Conservation (phyloP, 164 flowering plant species). For the Vitis rupestris region DNA sequence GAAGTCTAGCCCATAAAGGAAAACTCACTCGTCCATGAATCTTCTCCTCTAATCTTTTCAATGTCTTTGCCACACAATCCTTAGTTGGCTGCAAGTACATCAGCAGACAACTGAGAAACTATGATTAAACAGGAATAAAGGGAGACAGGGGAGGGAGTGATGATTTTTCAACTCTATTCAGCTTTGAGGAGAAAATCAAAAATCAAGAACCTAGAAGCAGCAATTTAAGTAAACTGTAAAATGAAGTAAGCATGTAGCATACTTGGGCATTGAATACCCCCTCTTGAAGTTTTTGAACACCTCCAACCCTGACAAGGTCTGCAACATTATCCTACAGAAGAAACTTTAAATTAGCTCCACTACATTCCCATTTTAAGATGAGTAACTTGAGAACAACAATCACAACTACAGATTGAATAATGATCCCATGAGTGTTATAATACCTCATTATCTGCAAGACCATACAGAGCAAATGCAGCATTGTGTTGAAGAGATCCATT, state of each 20-base stretch:
- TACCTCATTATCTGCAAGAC: slow-evolving; percentile 85
- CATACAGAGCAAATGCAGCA: slow-evolving; percentile 79
- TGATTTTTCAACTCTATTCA: not conserved
- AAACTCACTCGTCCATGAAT: slow-evolving; percentile 62
- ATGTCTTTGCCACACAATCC: slow-evolving; percentile 75
- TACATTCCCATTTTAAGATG: not conserved
- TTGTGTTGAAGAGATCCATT: slow-evolving; percentile 71
- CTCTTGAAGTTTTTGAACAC: slow-evolving; percentile 66
- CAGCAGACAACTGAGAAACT: not conserved
- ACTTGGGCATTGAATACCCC: slow-evolving; percentile 73
- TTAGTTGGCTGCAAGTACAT: slow-evolving; percentile 48
- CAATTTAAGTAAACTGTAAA: no score
- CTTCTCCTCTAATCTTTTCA: slow-evolving; percentile 74
- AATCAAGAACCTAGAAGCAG: no score
- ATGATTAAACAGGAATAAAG: no score
- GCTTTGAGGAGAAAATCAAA: no score
- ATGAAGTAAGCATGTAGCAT: slow-evolving; percentile 8
- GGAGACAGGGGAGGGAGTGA: not conserved
- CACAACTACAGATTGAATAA: not conserved
- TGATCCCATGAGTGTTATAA: slow-evolving; percentile 15
- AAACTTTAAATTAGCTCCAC: slow-evolving; percentile 1
- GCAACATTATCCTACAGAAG: slow-evolving; percentile 62
- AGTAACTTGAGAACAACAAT: not conserved
- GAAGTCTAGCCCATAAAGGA: not conserved
- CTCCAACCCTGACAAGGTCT: slow-evolving; percentile 63